A percentile compares a stretch with the other conserved stretches of the same genome.
phyloP scores from a whole-genome alignment of 176 grass and related monocot genomes.

The Phoenix roebelenii region DNA sequence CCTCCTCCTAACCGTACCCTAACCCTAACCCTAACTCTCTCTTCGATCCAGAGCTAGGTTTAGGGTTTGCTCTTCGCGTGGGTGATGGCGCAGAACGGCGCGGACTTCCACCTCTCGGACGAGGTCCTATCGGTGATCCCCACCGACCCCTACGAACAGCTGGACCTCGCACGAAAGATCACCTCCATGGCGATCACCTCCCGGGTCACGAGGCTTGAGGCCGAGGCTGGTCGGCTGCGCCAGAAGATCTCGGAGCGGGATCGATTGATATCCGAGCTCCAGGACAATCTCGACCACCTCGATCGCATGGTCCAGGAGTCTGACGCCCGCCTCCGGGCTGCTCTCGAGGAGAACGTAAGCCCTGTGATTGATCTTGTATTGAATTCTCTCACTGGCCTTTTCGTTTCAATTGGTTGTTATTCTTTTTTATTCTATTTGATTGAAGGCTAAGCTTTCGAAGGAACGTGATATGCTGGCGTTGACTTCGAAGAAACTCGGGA shows the following conservation, averaged over 20 bases:
- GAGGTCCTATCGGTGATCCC: constrained; percentile 94
- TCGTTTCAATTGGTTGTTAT: neutral
- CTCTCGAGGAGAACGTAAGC: constrained; percentile 49
- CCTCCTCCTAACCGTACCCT: too few relatives aligned
- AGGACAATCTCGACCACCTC: constrained; percentile 19
- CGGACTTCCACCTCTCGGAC: constrained; percentile 81
- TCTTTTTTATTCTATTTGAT: neutral
- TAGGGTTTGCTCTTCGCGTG: too few relatives aligned
- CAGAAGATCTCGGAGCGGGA: constrained; percentile 62
- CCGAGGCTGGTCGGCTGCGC: constrained; percentile 47
- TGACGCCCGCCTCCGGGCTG: constrained; percentile 42
- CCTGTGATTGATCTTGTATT: neutral
- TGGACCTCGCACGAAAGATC: constrained; percentile 92
- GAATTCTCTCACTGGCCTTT: too few relatives aligned
- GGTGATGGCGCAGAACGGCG: constrained; percentile 25
- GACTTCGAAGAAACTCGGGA: constrained; percentile 59
- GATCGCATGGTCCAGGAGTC: constrained; percentile 25
- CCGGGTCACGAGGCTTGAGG: constrained; percentile 72
- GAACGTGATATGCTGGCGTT: constrained; percentile 66
- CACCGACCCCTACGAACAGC: constrained; percentile 90
- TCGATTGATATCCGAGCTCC: constrained; percentile 38
- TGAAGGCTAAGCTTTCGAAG: constrained; percentile 65
- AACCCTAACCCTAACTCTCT: too few relatives aligned
- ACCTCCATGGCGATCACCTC: constrained; percentile 93
- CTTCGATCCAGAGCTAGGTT: too few relatives aligned